phyloP scores from a whole-genome alignment of 345 rosid genomes.

The Eutrema yunnanense region DNA sequence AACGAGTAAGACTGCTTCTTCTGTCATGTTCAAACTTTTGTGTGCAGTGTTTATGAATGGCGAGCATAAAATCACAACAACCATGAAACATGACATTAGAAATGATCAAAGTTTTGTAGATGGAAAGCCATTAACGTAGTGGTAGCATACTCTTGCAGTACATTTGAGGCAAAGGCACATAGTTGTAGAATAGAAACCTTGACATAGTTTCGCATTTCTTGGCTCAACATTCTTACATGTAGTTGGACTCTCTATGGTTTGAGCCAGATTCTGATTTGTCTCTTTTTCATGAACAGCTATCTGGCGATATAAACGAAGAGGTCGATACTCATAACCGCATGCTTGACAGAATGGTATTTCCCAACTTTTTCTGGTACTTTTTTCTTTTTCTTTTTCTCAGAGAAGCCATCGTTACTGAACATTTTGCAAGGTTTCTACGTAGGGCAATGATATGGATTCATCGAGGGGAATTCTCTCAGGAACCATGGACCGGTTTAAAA shows the following conservation, averaged over 20 bases:
- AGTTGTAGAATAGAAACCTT: background rate
- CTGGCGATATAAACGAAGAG: slow-evolving; percentile 88
- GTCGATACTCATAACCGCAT: slow-evolving; percentile 75
- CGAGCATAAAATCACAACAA: background rate
- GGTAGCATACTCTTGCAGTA: background rate
- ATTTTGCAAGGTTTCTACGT: slow-evolving; percentile 15
- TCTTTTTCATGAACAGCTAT: slow-evolving; percentile 41
- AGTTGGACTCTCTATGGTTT: background rate
- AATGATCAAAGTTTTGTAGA: background rate
- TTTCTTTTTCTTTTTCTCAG: background rate
- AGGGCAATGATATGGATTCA: slow-evolving; percentile 97
- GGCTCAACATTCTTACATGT: background rate
- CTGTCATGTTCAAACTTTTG: background rate
- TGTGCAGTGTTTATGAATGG: background rate
- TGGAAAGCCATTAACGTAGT: background rate
- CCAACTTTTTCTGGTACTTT: background rate
- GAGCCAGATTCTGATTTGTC: background rate
- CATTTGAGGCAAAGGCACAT: background rate
- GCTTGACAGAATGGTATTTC: slow-evolving; percentile 81
- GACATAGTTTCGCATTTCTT: background rate
- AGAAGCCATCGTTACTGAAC: slow-evolving; percentile 11
- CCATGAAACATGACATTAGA: background rate
- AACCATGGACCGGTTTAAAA: slow-evolving; percentile 94
- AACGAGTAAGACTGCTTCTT: slow-evolving; percentile 54
- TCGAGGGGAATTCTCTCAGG: slow-evolving; percentile 88